Percentiles rank a stretch among this genome's conserved stretches.
Conservation (phyloP, 768 basidiomycete species). For the Lyophyllum semitale region DNA sequence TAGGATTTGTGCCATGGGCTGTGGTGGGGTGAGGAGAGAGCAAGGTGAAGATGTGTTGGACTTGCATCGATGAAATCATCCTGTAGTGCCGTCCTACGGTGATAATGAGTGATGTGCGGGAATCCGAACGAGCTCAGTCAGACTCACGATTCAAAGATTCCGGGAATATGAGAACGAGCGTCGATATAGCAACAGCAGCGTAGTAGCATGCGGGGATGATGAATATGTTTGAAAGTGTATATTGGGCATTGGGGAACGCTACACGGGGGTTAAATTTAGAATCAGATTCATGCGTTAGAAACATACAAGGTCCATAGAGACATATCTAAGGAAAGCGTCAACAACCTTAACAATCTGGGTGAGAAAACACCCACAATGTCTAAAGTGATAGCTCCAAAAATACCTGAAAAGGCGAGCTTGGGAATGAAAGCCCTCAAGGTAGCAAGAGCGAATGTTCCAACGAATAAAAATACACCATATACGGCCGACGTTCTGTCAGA, state of each 20-base stretch:
- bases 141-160: slow-evolving; percentile 43
- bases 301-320: slow-evolving; percentile 37
- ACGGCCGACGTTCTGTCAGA: slow-evolving; percentile 38
- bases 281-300: background rate
- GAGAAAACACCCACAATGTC: slow-evolving; percentile 32
- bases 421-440: slow-evolving; percentile 38
- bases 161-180: slow-evolving; percentile 42
- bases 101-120: background rate
- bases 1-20: slow-evolving; percentile 37
- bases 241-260: slow-evolving; percentile 42
- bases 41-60: background rate
- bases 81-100: slow-evolving; percentile 26
- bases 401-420: slow-evolving; percentile 39
- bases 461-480: slow-evolving; percentile 44
- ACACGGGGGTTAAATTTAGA: slow-evolving; percentile 24
- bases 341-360: background rate
- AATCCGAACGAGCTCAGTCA: slow-evolving; percentile 26
- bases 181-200: slow-evolving; percentile 38
- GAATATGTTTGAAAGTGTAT: slow-evolving; percentile 40
- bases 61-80: slow-evolving; percentile 32
- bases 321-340: slow-evolving; percentile 29
- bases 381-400: slow-evolving; percentile 45
- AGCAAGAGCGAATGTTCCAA: slow-evolving; percentile 42
- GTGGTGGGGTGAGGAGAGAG: background rate
- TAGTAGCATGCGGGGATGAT: slow-evolving; percentile 42